A percentile compares a stretch with the other conserved stretches of the same genome.
Conservation (phyloP, 345 rosid species). For the Citrus hindsii region DNA sequence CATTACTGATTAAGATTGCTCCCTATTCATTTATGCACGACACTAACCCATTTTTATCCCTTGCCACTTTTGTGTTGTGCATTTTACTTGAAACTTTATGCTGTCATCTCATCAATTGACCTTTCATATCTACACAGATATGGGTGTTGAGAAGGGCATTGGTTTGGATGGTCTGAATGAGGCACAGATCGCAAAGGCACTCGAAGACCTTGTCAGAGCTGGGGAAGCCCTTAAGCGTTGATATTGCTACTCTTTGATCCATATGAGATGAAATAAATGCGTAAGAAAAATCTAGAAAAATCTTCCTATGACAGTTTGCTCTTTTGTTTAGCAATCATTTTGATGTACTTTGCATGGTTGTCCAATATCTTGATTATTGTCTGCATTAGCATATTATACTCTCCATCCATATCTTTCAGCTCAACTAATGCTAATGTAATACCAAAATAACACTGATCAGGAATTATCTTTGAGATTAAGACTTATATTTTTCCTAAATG, state of each 20-base stretch:
- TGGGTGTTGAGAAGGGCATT: constrained; percentile 75
- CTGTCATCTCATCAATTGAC: neutral
- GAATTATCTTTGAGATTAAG: too few species aligned
- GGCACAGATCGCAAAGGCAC: constrained; percentile 58
- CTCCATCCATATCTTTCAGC: too few species aligned
- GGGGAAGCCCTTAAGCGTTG: constrained; percentile 37
- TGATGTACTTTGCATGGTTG: neutral
- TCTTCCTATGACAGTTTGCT: neutral
- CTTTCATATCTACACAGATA: constrained; percentile 34
- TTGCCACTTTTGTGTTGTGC: neutral
- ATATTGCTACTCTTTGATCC: constrained; percentile 18
- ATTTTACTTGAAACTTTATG: neutral
- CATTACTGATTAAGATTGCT: too few species aligned
- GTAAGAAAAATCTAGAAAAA: neutral
- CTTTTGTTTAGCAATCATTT: neutral
- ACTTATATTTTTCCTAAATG: too few species aligned
- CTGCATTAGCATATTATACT: too few species aligned
- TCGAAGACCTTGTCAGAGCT: constrained; percentile 30
- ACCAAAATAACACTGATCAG: too few species aligned
- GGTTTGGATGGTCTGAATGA: constrained; percentile 61
- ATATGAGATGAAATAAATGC: constrained; percentile 24
- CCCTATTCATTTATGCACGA: too few species aligned
- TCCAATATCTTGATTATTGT: too few species aligned
- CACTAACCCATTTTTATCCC: neutral
- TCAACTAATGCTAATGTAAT: too few species aligned